Conservation (phyloP, 2,329 filamentous ascomycete species). For the Neocucurbitaria cava region DNA sequence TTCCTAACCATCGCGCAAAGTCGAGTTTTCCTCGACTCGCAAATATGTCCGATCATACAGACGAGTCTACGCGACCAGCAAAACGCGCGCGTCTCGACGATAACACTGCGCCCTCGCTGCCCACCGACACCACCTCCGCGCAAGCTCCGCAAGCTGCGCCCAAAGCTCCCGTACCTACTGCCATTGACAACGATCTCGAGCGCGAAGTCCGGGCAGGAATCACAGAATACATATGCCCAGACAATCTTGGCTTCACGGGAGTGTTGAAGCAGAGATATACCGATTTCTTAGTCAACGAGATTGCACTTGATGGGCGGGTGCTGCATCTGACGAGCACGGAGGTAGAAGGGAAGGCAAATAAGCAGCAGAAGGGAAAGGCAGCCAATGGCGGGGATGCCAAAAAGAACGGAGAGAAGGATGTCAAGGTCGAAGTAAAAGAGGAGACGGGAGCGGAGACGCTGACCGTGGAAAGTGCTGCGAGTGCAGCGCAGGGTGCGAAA, state of each 20-base stretch:
- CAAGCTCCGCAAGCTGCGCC: conserved; percentile 9
- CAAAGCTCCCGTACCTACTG: conserved; percentile 11
- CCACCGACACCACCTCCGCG: conserved; percentile 2
- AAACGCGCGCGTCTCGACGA: conserved; percentile 45
- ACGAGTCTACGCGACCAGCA: conserved; percentile 31
- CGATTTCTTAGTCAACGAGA: conserved; percentile 93
- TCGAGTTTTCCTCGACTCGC: neutral
- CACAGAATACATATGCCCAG: conserved; percentile 65
- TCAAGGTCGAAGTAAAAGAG: conserved; percentile 26
- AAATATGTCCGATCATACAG: conserved; percentile 23
- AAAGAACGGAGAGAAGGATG: conserved; percentile 21
- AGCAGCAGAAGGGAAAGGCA: conserved; percentile 23
- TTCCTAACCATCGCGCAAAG: conserved; percentile 1
- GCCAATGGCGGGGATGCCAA: conserved; percentile 19
- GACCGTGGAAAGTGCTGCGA: conserved; percentile 17
- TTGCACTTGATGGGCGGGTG: conserved; percentile 75
- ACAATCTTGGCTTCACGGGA: conserved; percentile 67
- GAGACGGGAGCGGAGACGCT: conserved; percentile 31
- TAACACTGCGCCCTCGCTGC: conserved; percentile 12
- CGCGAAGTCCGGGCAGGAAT: conserved; percentile 64
- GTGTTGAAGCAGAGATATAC: conserved; percentile 79
- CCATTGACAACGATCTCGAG: conserved; percentile 40
- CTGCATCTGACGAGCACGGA: conserved; percentile 69
- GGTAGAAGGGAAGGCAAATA: conserved; percentile 24
- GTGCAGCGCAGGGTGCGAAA: conserved; percentile 13